Conservation (phyloP, 202 grass and related monocot species). For the Cymbopogon flexuosus region DNA sequence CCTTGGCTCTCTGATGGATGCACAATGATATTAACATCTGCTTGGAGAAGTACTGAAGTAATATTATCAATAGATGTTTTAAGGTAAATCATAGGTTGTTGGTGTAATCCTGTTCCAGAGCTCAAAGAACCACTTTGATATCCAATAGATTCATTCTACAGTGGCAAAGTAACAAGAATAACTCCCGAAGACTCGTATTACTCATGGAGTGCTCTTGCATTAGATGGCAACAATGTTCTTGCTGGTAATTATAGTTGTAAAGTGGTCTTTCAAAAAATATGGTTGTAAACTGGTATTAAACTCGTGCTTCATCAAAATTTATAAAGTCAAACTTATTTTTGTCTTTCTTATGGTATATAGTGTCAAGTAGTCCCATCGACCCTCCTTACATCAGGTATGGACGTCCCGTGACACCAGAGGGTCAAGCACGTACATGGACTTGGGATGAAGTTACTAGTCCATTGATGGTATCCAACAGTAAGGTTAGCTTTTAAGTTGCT, state of each 20-base stretch:
- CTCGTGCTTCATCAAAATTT: background rate
- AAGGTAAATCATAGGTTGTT: too few species aligned
- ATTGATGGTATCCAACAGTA: slow-evolving; percentile 30
- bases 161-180: slow-evolving; percentile 56
- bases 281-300: slow-evolving; percentile 5
- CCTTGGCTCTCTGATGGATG: too few species aligned
- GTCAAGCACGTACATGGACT: slow-evolving; percentile 39
- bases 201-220: slow-evolving; percentile 69
- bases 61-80: too few species aligned
- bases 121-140: too few species aligned
- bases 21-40: too few species aligned
- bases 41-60: too few species aligned
- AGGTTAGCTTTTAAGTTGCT: slow-evolving; percentile 41
- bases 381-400: slow-evolving; percentile 77
- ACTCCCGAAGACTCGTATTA: slow-evolving; percentile 59
- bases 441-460: slow-evolving; percentile 69
- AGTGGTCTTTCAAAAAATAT: slow-evolving; percentile 1
- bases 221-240: slow-evolving; percentile 66
- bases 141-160: slow-evolving; percentile 47
- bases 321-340: background rate
- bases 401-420: slow-evolving; percentile 1
- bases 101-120: too few species aligned
- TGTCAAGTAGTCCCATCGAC: slow-evolving; percentile 69
- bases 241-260: slow-evolving; percentile 45
- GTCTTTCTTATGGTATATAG: slow-evolving; percentile 29